phyloP scores from a whole-genome alignment of 495 filamentous ascomycete species.

The Tuber umbilicatum region DNA sequence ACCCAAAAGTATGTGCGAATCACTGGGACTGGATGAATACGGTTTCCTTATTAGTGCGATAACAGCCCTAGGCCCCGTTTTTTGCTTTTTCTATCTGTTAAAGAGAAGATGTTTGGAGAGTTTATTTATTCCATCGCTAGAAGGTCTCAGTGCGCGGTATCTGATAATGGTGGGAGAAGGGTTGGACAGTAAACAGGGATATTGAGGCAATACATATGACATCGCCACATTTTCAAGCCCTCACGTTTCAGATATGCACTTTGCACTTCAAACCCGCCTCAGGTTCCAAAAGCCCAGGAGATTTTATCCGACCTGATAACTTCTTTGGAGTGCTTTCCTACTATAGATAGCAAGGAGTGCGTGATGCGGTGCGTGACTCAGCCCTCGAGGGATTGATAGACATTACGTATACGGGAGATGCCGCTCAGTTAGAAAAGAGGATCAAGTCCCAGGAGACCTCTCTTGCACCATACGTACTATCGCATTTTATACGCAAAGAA shows the following conservation, averaged over 20 bases:
- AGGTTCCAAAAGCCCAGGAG: not conserved
- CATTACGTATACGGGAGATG: not conserved
- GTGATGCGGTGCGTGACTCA: not conserved
- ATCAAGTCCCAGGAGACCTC: not conserved
- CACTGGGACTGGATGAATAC: not conserved
- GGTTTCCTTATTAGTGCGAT: not conserved
- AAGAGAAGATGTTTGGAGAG: not conserved
- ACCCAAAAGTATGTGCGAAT: not conserved
- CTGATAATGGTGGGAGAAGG: not conserved
- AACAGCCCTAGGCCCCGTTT: not conserved
- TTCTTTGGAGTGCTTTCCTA: not conserved
- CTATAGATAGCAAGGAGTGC: constrained; percentile 1
- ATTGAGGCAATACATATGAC: not conserved
- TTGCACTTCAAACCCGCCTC: not conserved
- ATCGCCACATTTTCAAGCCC: not conserved
- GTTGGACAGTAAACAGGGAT: not conserved
- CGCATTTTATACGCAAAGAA: not conserved
- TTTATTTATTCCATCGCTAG: not conserved
- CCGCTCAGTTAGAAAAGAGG: not conserved
- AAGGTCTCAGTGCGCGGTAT: not conserved
- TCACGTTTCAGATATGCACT: constrained; percentile 2
- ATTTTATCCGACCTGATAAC: not conserved
- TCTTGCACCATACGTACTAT: not conserved
- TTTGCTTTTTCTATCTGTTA: not conserved
- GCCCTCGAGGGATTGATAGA: not conserved